Conservation (phyloP, 2,329 filamentous ascomycete genomes). For the Hypoxylon sp. region DNA sequence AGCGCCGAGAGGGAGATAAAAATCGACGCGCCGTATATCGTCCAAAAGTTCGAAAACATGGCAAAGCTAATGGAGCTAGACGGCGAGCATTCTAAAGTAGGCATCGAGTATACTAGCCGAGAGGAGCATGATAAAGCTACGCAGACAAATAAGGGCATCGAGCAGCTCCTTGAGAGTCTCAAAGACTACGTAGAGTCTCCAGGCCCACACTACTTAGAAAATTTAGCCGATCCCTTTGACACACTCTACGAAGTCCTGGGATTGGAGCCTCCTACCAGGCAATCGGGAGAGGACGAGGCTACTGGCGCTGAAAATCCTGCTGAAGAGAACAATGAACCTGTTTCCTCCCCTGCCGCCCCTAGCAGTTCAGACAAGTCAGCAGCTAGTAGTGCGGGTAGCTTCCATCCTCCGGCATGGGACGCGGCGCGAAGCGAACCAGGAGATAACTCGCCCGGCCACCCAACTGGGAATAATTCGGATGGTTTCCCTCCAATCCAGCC, state of each 20-base stretch:
- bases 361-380: neutral
- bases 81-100: neutral
- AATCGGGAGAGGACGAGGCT: neutral
- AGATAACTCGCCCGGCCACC: neutral
- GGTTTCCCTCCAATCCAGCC: neutral
- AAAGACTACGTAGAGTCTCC: conserved; percentile 13
- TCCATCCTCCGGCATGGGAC: neutral
- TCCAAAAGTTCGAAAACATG: conserved; percentile 28
- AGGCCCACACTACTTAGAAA: neutral
- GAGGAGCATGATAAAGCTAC: conserved; percentile 13
- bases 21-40: conserved; percentile 16
- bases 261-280: neutral
- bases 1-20: conserved; percentile 5
- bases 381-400: neutral
- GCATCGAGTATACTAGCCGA: conserved; percentile 13
- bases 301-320: neutral
- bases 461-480: no score
- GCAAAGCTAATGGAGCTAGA: conserved; percentile 20
- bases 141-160: conserved; percentile 14
- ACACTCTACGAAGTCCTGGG: neutral
- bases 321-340: neutral
- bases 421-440: neutral
- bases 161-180: conserved; percentile 16
- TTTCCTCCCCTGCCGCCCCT: neutral
- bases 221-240: neutral